Conservation (phyloP, 2,329 filamentous ascomycete species). For the Phaeosphaeriaceae sp. region DNA sequence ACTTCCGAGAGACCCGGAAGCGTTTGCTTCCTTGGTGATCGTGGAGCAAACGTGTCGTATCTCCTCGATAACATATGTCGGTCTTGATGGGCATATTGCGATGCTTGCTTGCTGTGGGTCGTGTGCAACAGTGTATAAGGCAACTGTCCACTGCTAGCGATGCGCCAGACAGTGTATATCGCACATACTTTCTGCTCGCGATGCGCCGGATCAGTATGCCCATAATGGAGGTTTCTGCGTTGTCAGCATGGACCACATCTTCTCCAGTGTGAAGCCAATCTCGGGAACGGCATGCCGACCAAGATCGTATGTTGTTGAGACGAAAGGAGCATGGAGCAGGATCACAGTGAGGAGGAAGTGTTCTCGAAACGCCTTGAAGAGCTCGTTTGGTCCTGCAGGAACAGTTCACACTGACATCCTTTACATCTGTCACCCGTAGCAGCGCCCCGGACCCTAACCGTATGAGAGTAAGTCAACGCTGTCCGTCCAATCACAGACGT, state of each 20-base stretch:
- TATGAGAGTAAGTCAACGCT: constrained; percentile 3
- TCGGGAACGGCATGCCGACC: not conserved
- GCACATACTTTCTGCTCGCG: not conserved
- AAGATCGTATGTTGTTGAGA: constrained; percentile 2
- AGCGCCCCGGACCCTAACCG: constrained; percentile 17
- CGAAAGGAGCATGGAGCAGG: constrained; percentile 13
- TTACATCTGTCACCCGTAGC: constrained; percentile 23
- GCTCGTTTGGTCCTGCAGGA: constrained; percentile 19
- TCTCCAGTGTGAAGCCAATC: not conserved
- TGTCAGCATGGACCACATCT: not conserved
- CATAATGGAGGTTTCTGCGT: not conserved
- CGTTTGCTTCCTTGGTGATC: not conserved
- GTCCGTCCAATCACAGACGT: not conserved
- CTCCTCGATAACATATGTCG: not conserved
- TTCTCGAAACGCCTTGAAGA: constrained; percentile 8
- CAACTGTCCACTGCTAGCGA: not conserved
- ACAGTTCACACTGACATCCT: constrained; percentile 22
- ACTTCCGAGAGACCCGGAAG: not conserved
- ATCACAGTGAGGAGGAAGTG: constrained; percentile 6
- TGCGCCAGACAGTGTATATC: not conserved
- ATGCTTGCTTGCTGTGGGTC: not conserved
- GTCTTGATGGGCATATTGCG: not conserved
- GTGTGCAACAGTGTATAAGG: not conserved
- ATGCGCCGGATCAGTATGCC: not conserved
- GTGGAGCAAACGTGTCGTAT: not conserved